Evolutionary conservation across 2,329 filamentous ascomycete species (phyloP).

Genomic region (Aphanoascus verrucosus): DNA sequence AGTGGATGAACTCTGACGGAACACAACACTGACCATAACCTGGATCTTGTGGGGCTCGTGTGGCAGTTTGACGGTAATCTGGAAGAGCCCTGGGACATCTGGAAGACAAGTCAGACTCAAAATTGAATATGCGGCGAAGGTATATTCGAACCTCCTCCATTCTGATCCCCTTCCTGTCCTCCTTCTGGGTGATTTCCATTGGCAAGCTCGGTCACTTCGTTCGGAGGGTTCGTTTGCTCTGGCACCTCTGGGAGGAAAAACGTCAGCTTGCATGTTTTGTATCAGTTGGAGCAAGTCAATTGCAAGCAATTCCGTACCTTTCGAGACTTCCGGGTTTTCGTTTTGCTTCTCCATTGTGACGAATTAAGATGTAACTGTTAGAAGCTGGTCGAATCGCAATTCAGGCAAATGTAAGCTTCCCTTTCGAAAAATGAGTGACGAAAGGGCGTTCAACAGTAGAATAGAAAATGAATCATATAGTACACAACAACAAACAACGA

Average conservation of each 20-base stretch:
- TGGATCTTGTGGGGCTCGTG: slow-evolving; percentile 68
- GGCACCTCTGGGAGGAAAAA: slow-evolving; percentile 9
- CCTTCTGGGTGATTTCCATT: slow-evolving; percentile 29
- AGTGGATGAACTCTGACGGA: slow-evolving; percentile 10
- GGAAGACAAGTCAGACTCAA: not conserved
- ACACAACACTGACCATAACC: slow-evolving; percentile 59
- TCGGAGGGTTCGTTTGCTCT: slow-evolving; percentile 9
- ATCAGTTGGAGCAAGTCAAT: slow-evolving; percentile 6
- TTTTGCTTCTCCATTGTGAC: slow-evolving; percentile 32
- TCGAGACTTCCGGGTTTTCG: slow-evolving; percentile 31
- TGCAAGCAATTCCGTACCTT: slow-evolving; percentile 24
- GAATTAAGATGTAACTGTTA: slow-evolving; percentile 4
- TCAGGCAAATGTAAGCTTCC: slow-evolving; percentile 3
- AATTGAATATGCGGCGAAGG: not conserved
- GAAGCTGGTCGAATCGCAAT: slow-evolving; percentile 7
- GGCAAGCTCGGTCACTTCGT: slow-evolving; percentile 17
- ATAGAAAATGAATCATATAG: slow-evolving; percentile 10
- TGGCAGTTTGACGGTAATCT: slow-evolving; percentile 70
- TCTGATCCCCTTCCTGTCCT: slow-evolving; percentile 27
- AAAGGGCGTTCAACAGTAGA: not conserved
- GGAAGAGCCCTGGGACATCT: slow-evolving; percentile 44
- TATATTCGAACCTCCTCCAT: slow-evolving; percentile 14
- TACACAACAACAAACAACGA: slow-evolving; percentile 14
- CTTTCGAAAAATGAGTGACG: slow-evolving; percentile 1
- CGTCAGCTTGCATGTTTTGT: not conserved